phyloP scores from a whole-genome alignment of 1,139 yeast genomes.

The Saccharomyces uvarum region DNA sequence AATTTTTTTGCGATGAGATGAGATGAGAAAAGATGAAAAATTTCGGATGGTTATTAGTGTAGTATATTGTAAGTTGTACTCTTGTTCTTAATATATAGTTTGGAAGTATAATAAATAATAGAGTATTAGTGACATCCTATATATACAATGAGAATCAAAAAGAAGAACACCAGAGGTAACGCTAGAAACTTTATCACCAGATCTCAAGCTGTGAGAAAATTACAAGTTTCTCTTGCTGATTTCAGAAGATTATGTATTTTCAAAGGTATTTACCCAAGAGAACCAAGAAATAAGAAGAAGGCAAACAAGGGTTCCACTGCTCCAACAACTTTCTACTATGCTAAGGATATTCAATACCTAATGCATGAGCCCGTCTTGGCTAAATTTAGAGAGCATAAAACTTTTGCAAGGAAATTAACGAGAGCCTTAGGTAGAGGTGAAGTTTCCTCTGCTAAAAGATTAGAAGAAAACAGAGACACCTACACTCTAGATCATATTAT shows the following conservation, averaged over 20 bases:
- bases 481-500: slow-evolving; percentile 85
- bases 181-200: slow-evolving; percentile 90
- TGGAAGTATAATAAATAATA: not conserved
- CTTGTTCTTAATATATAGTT: not conserved
- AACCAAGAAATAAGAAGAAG: slow-evolving; percentile 91
- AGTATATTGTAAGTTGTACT: not conserved
- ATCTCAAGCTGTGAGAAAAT: slow-evolving; percentile 86
- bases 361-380: slow-evolving; percentile 90
- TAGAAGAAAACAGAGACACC: slow-evolving; percentile 73
- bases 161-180: slow-evolving; percentile 80
- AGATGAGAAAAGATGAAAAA: slow-evolving; percentile 18
- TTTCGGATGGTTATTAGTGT: not conserved
- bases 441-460: slow-evolving; percentile 74
- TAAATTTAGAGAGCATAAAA: slow-evolving; percentile 92
- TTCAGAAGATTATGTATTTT: slow-evolving; percentile 95
- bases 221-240: slow-evolving; percentile 94
- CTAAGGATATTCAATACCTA: slow-evolving; percentile 88
- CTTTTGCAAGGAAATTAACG: slow-evolving; percentile 84
- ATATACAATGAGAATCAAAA: slow-evolving; percentile 46
- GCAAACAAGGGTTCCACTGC: slow-evolving; percentile 97
- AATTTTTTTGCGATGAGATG: slow-evolving; percentile 18
- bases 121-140: not conserved
- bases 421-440: slow-evolving; percentile 91
- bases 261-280: slow-evolving; percentile 94
- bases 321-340: slow-evolving; percentile 88